Percentiles rank a stretch among this genome's conserved stretches.
These are phyloP conservation scores for Collybia sp. DNA, from an alignment of 768 basidiomycete genomes.

Conservation along the genomic window DNA sequence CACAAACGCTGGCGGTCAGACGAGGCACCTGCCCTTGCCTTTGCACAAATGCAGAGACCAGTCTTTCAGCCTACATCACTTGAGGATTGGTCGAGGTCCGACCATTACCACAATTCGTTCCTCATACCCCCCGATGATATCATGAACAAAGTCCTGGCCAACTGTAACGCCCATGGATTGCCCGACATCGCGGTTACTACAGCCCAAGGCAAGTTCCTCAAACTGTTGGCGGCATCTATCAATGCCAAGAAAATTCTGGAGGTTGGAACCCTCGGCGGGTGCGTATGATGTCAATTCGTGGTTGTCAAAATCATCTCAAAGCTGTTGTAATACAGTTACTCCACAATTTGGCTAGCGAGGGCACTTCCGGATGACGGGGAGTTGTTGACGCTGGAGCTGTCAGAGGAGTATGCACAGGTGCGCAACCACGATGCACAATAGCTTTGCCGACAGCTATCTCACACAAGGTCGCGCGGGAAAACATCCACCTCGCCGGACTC, in stretches of 20 bases:
- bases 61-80: conserved; percentile 2
- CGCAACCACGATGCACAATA: not conserved
- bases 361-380: conserved; percentile 47
- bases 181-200: conserved; percentile 48
- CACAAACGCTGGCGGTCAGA: too few species aligned
- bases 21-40: not conserved
- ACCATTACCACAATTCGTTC: conserved; percentile 53
- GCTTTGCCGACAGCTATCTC: not conserved
- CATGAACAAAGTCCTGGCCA: conserved; percentile 35
- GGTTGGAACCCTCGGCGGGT: conserved; percentile 68
- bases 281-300: conserved; percentile 1
- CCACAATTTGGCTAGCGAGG: conserved; percentile 38
- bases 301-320: not conserved
- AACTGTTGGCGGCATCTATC: conserved; percentile 45
- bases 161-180: conserved; percentile 37
- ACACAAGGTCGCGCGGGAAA: conserved; percentile 50
- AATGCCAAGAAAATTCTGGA: conserved; percentile 56
- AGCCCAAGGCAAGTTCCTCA: conserved; percentile 54
- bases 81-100: conserved; percentile 47
- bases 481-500: conserved; percentile 51
- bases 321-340: conserved; percentile 24
- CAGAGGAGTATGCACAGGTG: conserved; percentile 42
- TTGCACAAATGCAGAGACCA: not conserved
- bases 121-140: conserved; percentile 38
- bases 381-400: conserved; percentile 43